These are phyloP conservation scores for Irpex sp. DNA, from an alignment of 1,284 basidiomycete species.

Conservation along the genomic window DNA sequence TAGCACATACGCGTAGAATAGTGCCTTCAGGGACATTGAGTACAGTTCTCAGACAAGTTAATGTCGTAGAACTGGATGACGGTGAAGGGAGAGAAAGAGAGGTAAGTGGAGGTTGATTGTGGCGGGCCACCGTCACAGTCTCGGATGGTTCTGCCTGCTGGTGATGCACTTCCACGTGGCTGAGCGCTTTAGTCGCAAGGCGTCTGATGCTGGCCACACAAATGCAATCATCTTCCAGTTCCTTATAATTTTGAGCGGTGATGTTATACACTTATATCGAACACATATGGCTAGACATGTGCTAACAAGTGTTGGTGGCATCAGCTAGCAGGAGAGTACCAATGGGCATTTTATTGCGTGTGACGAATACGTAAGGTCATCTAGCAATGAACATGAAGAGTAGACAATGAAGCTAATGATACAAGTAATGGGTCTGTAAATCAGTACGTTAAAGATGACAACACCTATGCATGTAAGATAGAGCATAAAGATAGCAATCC, in stretches of 20 bases:
- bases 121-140: background rate
- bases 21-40: slow-evolving; percentile 57
- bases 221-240: too few species aligned
- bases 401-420: background rate
- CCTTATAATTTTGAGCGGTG: too few species aligned
- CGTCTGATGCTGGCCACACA: too few species aligned
- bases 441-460: background rate
- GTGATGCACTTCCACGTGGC: slow-evolving; percentile 8
- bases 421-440: background rate
- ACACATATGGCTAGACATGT: too few species aligned
- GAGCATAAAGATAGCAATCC: background rate
- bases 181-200: too few species aligned
- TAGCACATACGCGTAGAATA: slow-evolving; percentile 80
- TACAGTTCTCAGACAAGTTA: background rate
- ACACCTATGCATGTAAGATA: background rate
- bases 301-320: too few species aligned
- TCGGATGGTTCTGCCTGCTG: background rate
- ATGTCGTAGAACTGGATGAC: background rate
- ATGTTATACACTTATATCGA: too few species aligned
- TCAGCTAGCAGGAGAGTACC: too few species aligned
- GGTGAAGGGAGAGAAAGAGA: background rate
- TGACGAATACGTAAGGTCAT: too few species aligned
- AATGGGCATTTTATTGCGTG: too few species aligned
- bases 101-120: slow-evolving; percentile 1
- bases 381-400: too few species aligned